Evolutionary conservation across 352 stramenopile genomes (phyloP).

Genomic region (Salisapilia sapeloensis): DNA sequence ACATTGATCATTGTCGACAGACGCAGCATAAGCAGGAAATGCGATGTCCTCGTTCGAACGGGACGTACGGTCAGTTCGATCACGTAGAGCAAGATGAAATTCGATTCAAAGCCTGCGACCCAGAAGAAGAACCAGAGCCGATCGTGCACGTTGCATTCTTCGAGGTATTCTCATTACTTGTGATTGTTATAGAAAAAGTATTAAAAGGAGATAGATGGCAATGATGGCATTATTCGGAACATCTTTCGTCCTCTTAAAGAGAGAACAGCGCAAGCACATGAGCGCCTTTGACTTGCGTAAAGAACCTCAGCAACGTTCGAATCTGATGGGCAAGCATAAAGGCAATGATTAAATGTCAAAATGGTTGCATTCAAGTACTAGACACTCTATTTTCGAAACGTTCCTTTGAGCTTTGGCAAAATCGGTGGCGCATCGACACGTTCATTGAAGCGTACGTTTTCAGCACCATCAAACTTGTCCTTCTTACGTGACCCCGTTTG

Average conservation of each 20-base stretch:
- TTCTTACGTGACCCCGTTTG: conserved; percentile 40
- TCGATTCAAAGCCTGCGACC: conserved; percentile 33
- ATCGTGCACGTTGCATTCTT: conserved; percentile 41
- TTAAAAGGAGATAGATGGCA: conserved; percentile 14
- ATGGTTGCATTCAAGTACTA: no score
- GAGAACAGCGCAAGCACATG: conserved; percentile 59
- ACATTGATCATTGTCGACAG: conserved; percentile 46
- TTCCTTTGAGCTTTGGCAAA: conserved; percentile 62
- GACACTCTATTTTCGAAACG: conserved; percentile 79
- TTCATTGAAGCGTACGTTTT: conserved; percentile 54
- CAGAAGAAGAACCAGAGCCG: conserved; percentile 14
- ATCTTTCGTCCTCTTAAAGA: conserved; percentile 26
- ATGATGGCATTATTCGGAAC: conserved; percentile 25
- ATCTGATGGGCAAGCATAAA: conserved; percentile 20
- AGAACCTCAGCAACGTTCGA: conserved; percentile 28
- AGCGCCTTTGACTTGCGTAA: conserved; percentile 64
- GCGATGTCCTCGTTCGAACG: conserved; percentile 16
- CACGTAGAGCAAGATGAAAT: conserved; percentile 13
- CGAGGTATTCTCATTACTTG: conserved; percentile 19
- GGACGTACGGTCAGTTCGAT: conserved; percentile 6
- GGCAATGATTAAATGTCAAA: conserved; percentile 21
- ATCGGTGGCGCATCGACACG: conserved; percentile 67
- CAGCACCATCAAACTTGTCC: conserved; percentile 47
- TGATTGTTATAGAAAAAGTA: no score
- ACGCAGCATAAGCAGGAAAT: conserved; percentile 56